These are phyloP conservation scores for Triadica sebifera DNA, from an alignment of 345 rosid genomes.

Conservation along the genomic window DNA sequence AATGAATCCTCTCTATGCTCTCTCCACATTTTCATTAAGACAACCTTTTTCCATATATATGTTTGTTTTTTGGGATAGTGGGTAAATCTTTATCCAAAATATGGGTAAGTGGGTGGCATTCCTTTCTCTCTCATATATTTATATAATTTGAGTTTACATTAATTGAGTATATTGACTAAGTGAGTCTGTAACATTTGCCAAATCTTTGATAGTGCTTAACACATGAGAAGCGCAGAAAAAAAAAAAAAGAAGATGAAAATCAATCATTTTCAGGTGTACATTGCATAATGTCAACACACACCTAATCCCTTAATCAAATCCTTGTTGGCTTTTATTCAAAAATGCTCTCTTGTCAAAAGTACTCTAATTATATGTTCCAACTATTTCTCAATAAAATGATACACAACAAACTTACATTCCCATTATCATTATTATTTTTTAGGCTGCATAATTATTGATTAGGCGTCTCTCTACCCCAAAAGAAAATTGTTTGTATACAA, in stretches of 20 bases:
- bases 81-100: not conserved
- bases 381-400: not conserved
- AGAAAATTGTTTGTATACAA: too few relatives aligned
- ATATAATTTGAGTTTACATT: not conserved
- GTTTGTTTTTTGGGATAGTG: not conserved
- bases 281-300: not conserved
- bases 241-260: not conserved
- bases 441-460: too few relatives aligned
- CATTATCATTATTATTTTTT: too few relatives aligned
- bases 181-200: slow-evolving; percentile 12
- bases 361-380: not conserved
- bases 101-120: not conserved
- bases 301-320: not conserved
- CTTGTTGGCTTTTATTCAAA: not conserved
- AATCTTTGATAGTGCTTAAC: slow-evolving; percentile 27
- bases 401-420: too few relatives aligned
- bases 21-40: not conserved
- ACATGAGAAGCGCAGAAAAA: slow-evolving; percentile 15
- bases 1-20: not conserved
- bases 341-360: not conserved
- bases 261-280: slow-evolving; percentile 19
- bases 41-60: not conserved
- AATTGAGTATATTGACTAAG: slow-evolving; percentile 2
- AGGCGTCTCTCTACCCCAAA: too few relatives aligned
- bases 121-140: not conserved